phyloP scores from a whole-genome alignment of 768 basidiomycete species.

The Pleurotus giganteus region DNA sequence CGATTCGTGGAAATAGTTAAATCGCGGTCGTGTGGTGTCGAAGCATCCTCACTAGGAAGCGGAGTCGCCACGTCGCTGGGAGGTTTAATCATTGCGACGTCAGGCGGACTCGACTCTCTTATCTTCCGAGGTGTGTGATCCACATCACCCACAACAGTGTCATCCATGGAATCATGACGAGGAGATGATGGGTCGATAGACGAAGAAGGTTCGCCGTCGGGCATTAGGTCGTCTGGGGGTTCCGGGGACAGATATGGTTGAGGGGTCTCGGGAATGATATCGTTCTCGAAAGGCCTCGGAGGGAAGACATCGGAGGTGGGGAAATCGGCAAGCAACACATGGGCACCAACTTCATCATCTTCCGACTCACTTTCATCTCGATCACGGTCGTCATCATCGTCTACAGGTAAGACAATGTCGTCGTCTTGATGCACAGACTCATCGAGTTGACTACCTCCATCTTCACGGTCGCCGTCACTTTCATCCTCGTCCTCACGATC shows the following conservation, averaged over 20 bases:
- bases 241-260: not conserved
- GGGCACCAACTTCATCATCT: not conserved
- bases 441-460: not conserved
- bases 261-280: not conserved
- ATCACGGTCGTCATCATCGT: conserved; percentile 8
- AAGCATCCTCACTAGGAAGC: not conserved
- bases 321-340: not conserved
- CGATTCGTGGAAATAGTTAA: not conserved
- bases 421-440: conserved; percentile 10
- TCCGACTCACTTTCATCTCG: not conserved
- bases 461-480: conserved; percentile 29
- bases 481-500: conserved; percentile 30
- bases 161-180: not conserved
- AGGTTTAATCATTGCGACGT: not conserved
- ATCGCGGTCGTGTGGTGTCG: not conserved
- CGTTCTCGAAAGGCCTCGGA: not conserved
- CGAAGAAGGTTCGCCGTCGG: not conserved
- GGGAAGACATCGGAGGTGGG: not conserved
- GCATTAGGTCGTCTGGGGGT: not conserved
- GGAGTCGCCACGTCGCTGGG: not conserved
- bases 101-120: not conserved
- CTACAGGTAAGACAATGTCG: conserved; percentile 7
- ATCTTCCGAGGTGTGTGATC: not conserved
- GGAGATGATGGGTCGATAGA: not conserved
- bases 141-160: not conserved